Conservation (phyloP, 495 filamentous ascomycete genomes). For the Tetracladium marchalianum region DNA sequence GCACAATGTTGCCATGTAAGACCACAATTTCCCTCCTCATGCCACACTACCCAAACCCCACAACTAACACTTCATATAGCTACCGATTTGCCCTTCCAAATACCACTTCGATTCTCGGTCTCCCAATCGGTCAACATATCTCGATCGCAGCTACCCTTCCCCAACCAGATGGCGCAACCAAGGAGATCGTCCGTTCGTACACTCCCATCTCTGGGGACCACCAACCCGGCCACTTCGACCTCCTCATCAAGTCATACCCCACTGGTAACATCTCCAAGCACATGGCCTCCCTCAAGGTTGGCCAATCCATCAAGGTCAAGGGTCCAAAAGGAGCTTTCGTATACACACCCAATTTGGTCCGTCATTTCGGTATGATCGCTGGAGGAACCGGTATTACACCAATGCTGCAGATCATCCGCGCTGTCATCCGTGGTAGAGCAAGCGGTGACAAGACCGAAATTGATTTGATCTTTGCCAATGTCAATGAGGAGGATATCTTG, state of each 20-base stretch:
- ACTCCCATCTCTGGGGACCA: conserved; percentile 92
- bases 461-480: conserved; percentile 93
- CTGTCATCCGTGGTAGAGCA: conserved; percentile 74
- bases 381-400: conserved; percentile 97
- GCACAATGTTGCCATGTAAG: conserved; percentile 91
- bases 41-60: background rate
- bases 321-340: conserved; percentile 97
- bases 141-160: conserved; percentile 73
- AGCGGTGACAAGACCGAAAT: conserved; percentile 79
- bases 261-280: conserved; percentile 93
- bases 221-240: conserved; percentile 88
- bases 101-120: conserved; percentile 72
- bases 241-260: conserved; percentile 95
- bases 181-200: conserved; percentile 92
- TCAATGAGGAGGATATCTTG: conserved; percentile 85
- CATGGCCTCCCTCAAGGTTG: conserved; percentile 70
- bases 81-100: conserved; percentile 84
- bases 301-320: conserved; percentile 77
- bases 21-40: conserved; percentile 4
- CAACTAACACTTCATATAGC: conserved; percentile 28
- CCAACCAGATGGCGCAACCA: conserved; percentile 52
- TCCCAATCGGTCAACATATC: conserved; percentile 98
- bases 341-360: conserved; percentile 89
- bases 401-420: conserved; percentile 91
- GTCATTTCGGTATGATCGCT: conserved; percentile 94